Conservation (phyloP, 306 rosid species). For the Lagenaria siceraria region DNA sequence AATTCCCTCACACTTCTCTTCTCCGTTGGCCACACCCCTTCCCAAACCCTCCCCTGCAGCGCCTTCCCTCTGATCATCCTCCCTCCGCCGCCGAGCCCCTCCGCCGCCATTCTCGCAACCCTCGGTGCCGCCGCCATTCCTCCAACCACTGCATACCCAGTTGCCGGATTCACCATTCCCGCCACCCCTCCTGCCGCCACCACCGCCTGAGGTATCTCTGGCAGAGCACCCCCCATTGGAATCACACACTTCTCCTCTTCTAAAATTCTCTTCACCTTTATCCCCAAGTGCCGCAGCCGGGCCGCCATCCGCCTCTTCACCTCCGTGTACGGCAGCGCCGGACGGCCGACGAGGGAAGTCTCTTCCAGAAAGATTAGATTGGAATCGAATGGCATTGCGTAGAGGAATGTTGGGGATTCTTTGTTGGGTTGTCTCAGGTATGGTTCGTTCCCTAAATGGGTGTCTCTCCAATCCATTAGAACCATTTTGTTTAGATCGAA, state of each 20-base stretch:
- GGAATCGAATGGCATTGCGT: constrained; percentile 85
- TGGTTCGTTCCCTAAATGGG: constrained; percentile 73
- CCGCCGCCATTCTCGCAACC: constrained; percentile 40
- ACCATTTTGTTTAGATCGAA: constrained; percentile 71
- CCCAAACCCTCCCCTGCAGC: constrained; percentile 49
- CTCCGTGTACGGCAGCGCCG: constrained; percentile 44
- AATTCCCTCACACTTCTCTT: constrained; percentile 41
- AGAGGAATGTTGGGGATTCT: constrained; percentile 56
- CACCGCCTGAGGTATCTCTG: constrained; percentile 49
- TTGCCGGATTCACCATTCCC: constrained; percentile 80
- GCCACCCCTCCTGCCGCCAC: constrained; percentile 70
- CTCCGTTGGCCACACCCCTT: constrained; percentile 68
- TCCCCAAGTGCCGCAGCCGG: constrained; percentile 67
- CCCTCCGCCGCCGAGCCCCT: constrained; percentile 65
- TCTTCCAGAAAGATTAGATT: constrained; percentile 68
- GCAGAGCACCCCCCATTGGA: constrained; percentile 93
- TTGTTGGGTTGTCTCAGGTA: constrained; percentile 37
- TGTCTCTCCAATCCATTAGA: constrained; percentile 60
- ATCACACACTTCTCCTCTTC: constrained; percentile 87
- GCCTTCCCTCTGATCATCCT: constrained; percentile 70
- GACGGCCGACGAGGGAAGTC: constrained; percentile 74
- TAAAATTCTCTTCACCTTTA: constrained; percentile 44
- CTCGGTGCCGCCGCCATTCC: constrained; percentile 45
- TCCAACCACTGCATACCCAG: constrained; percentile 73
- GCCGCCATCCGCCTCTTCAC: constrained; percentile 73